These are phyloP conservation scores for Logfia minima DNA, from an alignment of 129 eudicot genomes.

Conservation along the genomic window DNA sequence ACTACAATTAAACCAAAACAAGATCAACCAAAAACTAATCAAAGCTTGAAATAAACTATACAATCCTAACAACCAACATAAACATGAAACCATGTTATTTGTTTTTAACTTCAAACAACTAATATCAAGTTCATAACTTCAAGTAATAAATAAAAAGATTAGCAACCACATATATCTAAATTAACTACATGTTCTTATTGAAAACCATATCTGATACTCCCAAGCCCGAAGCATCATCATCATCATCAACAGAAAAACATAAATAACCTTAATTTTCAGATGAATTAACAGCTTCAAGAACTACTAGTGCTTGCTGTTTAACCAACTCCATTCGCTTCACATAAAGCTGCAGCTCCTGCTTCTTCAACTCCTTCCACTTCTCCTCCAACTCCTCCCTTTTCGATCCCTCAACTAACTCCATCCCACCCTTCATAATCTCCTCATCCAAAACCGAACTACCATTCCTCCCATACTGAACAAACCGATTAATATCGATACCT, in stretches of 20 bases:
- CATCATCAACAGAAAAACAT: constrained; percentile 16
- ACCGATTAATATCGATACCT: constrained; percentile 25
- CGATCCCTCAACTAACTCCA: constrained; percentile 35
- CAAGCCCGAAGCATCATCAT: constrained; percentile 8
- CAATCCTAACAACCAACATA: constrained; percentile 13
- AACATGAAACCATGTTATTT: constrained; percentile 28
- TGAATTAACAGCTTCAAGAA: constrained; percentile 44
- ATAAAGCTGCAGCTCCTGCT: constrained; percentile 39
- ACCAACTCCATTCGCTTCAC: constrained; percentile 39
- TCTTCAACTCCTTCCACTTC: constrained; percentile 43
- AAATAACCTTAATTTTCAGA: constrained; percentile 27
- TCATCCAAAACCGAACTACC: constrained; percentile 26
- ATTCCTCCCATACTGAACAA: constrained; percentile 27
- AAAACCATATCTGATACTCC: constrained; percentile 17
- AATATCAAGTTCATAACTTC: constrained; percentile 30
- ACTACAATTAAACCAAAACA: constrained; percentile 1
- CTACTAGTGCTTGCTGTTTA: constrained; percentile 32
- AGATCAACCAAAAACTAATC: constrained; percentile 5
- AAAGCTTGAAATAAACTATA: not conserved
- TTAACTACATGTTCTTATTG: constrained; percentile 29
- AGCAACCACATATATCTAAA: constrained; percentile 14
- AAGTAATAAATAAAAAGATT: not conserved
- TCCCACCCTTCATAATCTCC: constrained; percentile 38
- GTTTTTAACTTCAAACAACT: constrained; percentile 7
- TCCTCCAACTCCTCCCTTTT: constrained; percentile 46